Percentiles rank a stretch among this genome's conserved stretches.
Conservation (phyloP, 2,329 filamentous ascomycete genomes). For the Cercospora zeina region DNA sequence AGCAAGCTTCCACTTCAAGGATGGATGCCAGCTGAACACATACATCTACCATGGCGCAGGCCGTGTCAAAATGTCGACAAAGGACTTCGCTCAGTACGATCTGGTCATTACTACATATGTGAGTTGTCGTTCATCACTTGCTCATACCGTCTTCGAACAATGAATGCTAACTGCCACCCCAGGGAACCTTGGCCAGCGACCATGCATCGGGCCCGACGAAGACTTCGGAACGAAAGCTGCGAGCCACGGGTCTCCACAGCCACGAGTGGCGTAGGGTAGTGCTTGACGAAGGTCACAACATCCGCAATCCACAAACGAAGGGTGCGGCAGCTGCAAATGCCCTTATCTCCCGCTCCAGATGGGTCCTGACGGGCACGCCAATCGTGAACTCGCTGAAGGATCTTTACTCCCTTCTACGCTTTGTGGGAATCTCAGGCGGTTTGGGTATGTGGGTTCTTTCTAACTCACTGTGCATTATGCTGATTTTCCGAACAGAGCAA, state of each 20-base stretch:
- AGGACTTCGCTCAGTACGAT: slow-evolving; percentile 65
- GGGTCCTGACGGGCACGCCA: slow-evolving; percentile 71
- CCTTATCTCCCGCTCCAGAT: slow-evolving; percentile 69
- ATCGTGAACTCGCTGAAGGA: slow-evolving; percentile 71
- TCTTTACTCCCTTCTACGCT: slow-evolving; percentile 75
- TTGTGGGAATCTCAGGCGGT: slow-evolving; percentile 73
- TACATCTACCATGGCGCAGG: slow-evolving; percentile 71
- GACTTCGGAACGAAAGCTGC: slow-evolving; percentile 33
- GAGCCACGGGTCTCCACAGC: slow-evolving; percentile 58
- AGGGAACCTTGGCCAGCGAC: slow-evolving; percentile 68
- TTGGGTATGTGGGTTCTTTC: slow-evolving; percentile 46
- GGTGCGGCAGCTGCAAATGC: slow-evolving; percentile 67
- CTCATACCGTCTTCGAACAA: background rate
- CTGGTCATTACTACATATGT: slow-evolving; percentile 79
- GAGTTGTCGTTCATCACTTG: background rate
- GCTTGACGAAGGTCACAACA: slow-evolving; percentile 79
- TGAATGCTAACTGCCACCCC: background rate
- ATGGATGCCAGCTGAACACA: slow-evolving; percentile 63
- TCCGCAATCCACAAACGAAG: slow-evolving; percentile 75
- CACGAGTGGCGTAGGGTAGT: slow-evolving; percentile 76
- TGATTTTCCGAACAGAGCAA: slow-evolving; percentile 49
- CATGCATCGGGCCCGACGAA: slow-evolving; percentile 51
- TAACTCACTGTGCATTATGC: background rate
- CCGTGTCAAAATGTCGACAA: slow-evolving; percentile 55
- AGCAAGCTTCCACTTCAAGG: slow-evolving; percentile 68